A percentile compares a stretch with the other conserved stretches of the same genome.
Evolutionary conservation across 805 yeast genomes (phyloP).

Genomic region (Cyberlindnera bimundalis): DNA sequence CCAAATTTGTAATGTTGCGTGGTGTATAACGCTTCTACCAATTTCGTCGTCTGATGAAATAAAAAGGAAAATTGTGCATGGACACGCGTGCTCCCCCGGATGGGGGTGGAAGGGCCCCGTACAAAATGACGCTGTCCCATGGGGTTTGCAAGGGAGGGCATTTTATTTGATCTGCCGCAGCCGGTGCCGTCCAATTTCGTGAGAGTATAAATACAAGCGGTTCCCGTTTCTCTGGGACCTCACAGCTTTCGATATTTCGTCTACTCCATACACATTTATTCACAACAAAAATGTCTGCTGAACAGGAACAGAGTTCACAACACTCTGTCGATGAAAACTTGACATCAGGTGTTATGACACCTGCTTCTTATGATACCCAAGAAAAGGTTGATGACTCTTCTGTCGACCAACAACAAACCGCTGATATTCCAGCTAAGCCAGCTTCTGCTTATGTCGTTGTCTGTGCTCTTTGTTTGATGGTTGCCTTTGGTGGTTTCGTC

Average conservation of each 20-base stretch:
- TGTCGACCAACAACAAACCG: constrained; percentile 5
- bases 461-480: constrained; percentile 34
- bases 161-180: constrained; percentile 4
- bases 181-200: neutral
- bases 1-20: neutral
- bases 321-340: constrained; percentile 11
- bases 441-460: constrained; percentile 30
- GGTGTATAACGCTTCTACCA: neutral
- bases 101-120: no score
- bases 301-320: constrained; percentile 13
- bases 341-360: constrained; percentile 22
- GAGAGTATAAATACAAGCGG: constrained; percentile 2
- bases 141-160: constrained; percentile 11
- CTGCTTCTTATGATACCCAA: constrained; percentile 21
- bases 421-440: constrained; percentile 32
- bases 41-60: neutral
- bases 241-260: no score
- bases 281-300: constrained; percentile 17
- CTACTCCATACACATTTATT: neutral
- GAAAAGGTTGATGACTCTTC: constrained; percentile 17
- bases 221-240: no score
- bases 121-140: constrained; percentile 8
- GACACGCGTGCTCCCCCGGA: constrained; percentile 1
- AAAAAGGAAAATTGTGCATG: neutral
- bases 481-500: constrained; percentile 75